Conservation (phyloP, 257 asterid genomes). For the Solanum commersonii region DNA sequence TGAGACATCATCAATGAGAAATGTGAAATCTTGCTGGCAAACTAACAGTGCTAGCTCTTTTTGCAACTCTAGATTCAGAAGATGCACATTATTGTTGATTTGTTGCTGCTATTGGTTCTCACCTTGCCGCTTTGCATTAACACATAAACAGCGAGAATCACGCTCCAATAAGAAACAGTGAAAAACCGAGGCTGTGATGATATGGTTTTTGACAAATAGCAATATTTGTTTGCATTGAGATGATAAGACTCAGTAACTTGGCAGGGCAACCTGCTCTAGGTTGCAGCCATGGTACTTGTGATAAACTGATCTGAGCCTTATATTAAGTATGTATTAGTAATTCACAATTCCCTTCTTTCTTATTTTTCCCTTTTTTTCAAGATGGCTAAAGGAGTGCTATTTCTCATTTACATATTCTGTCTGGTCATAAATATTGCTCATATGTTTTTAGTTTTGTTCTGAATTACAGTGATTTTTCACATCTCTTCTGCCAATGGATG, state of each 20-base stretch:
- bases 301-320: background rate
- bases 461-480: background rate
- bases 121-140: no score
- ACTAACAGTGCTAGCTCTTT: background rate
- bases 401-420: background rate
- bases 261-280: background rate
- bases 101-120: background rate
- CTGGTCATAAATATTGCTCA: background rate
- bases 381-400: background rate
- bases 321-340: background rate
- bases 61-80: background rate
- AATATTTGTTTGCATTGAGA: background rate
- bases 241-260: background rate
- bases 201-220: background rate
- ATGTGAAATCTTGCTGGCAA: background rate
- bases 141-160: background rate
- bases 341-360: background rate
- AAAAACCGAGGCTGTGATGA: background rate
- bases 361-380: background rate
- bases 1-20: no score
- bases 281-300: background rate
- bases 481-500: background rate
- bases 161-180: background rate
- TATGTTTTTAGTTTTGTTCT: background rate
- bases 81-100: background rate